Base-by-base conservation (phyloP, 2,329 filamentous ascomycete species). In the Herpotrichia juniperi region DNA sequence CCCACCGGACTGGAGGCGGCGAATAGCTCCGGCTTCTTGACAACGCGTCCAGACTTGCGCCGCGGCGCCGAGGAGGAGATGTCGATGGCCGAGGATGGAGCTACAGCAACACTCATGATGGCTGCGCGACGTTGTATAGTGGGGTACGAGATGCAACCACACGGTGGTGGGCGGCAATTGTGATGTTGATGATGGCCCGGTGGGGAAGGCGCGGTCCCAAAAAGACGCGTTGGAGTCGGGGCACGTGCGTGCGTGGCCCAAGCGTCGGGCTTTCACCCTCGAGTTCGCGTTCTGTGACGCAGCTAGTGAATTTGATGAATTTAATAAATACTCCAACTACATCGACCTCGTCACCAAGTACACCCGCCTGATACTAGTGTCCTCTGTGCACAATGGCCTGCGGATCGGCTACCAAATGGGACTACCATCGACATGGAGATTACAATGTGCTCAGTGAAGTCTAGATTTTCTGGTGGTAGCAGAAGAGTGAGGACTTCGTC, bases 21-120 rank as follows among this genome's bases (percentile, higher is more conserved):
- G 58, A 70, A 68, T 46, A 59, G 63, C 51, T 72, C 62, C 40
- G 72, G 72, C 54, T 69, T 72, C 48, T 66, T 71, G 47, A 66
- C 63, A 51, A 76, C 74, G 68, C 74, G 72, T 70, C 72, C 73
- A 28, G 73, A 75, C 48, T 69, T 73, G 58, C 74, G 74, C 56
- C 73, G 72, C 50, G 68, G 54, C 50, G 62, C 61, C 16, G 68
- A 63, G 19, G 68, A 64, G 46, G 62, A 56, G 53, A 56, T 58
- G 42, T 64, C 59, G 51, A 60, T 53, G 46, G 53, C 59, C 48
- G 59, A 56, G 26, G 67, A 61, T 46, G 67, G 54, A 51, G 55
- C 48, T 39, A 63, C 64, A 26, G 61, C 58, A 46, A 62, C 59
- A 61, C 67, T 70, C 69, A 72, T 72, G 40, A n/a, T 70, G 56